A percentile compares a stretch with the other conserved stretches of the same genome.
phyloP scores from a whole-genome alignment of 768 basidiomycete genomes.

The Tubosaeta sp. region DNA sequence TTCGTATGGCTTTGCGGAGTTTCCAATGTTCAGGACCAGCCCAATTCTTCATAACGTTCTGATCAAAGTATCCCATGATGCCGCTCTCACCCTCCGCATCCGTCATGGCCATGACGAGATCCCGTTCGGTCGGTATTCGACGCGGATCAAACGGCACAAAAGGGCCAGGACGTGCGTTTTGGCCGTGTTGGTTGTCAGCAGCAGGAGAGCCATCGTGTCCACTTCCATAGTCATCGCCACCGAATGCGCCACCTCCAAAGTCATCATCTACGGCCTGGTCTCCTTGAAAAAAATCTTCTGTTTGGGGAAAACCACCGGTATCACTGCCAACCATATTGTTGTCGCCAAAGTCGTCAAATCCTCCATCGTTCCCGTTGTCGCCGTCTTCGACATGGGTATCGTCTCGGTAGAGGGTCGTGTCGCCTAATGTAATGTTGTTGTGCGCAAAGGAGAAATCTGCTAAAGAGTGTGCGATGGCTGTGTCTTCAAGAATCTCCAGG shows the following conservation, averaged over 20 bases:
- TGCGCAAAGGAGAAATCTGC: conserved; percentile 79
- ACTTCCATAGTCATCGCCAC: conserved; percentile 40
- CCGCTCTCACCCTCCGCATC: conserved; percentile 53
- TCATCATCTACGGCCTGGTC: conserved; percentile 53
- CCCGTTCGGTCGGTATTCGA: conserved; percentile 66
- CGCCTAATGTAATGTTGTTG: conserved; percentile 56
- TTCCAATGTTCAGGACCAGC: conserved; percentile 99
- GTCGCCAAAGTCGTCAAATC: conserved; percentile 20
- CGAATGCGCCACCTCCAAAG: conserved; percentile 37
- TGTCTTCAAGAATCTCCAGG: conserved; percentile 55
- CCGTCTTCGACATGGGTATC: conserved; percentile 39
- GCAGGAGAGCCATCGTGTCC: conserved; percentile 42
- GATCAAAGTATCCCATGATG: conserved; percentile 88
- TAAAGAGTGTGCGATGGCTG: conserved; percentile 78
- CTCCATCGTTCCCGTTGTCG: conserved; percentile 25
- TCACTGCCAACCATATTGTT: conserved; percentile 36
- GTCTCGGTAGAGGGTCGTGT: conserved; percentile 56
- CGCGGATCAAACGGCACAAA: conserved; percentile 85
- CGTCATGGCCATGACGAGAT: conserved; percentile 84
- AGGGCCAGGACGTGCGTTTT: conserved; percentile 38
- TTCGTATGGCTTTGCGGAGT: conserved; percentile 72
- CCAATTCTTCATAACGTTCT: conserved; percentile 88
- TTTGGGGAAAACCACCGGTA: conserved; percentile 35
- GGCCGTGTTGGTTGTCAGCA: conserved; percentile 38
- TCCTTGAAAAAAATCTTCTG: conserved; percentile 67